A percentile compares a stretch with the other conserved stretches of the same genome.
Conservation (phyloP, 768 basidiomycete species). For the Amanita molliuscula region DNA sequence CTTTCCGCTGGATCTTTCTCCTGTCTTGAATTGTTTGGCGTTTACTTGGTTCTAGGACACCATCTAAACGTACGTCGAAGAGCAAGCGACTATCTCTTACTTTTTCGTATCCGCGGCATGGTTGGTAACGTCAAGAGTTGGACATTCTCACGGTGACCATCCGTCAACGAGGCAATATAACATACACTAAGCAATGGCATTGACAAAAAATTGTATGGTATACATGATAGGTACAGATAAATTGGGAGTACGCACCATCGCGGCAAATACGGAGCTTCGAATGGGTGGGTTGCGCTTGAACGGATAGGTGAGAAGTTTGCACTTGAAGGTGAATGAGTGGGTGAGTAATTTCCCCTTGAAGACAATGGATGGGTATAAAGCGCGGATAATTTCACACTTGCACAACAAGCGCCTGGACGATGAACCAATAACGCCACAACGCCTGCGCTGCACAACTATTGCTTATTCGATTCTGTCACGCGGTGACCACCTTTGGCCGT, state of each 20-base stretch:
- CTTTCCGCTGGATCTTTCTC: conserved; percentile 64
- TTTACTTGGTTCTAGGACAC: conserved; percentile 69
- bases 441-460: neutral
- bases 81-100: conserved; percentile 23
- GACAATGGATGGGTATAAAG: neutral
- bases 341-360: neutral
- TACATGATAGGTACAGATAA: too few relatives aligned
- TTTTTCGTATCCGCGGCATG: conserved; percentile 67
- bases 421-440: neutral
- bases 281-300: neutral
- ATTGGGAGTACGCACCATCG: neutral
- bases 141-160: neutral
- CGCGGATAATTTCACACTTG: conserved; percentile 2
- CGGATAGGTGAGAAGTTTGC: neutral
- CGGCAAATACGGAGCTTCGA: neutral
- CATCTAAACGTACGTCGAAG: neutral
- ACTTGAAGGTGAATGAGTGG: neutral
- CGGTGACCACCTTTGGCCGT: neutral
- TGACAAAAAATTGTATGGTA: too few relatives aligned
- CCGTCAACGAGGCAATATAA: too few relatives aligned
- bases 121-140: neutral
- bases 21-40: conserved; percentile 66
- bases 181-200: too few relatives aligned
- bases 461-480: conserved; percentile 1
- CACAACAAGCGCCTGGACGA: neutral